A percentile compares a stretch with the other conserved stretches of the same genome.
Evolutionary conservation across 495 filamentous ascomycete genomes (phyloP).

Genomic region (Penicillium argentinense): DNA sequence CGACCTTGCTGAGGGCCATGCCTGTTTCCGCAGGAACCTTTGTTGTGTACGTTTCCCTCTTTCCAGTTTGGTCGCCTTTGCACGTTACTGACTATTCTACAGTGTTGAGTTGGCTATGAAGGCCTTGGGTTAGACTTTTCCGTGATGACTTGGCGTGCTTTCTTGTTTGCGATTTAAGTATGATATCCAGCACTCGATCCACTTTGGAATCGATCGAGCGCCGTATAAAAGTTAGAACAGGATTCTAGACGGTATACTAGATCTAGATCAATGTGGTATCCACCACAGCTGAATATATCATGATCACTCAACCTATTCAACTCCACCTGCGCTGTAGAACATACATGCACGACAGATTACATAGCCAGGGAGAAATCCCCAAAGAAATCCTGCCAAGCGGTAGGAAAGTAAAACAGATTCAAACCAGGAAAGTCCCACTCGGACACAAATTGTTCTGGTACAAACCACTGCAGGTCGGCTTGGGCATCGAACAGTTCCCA

Average conservation of each 20-base stretch:
- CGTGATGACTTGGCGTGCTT: slow-evolving; percentile 16
- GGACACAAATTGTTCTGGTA: slow-evolving; percentile 51
- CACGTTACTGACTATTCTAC: slow-evolving; percentile 11
- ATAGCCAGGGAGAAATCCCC: slow-evolving; percentile 40
- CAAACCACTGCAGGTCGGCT: slow-evolving; percentile 50
- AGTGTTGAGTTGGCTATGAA: slow-evolving; percentile 51
- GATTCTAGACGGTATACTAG: slow-evolving; percentile 14
- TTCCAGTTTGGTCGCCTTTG: background rate
- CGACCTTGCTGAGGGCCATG: slow-evolving; percentile 95
- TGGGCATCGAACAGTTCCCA: slow-evolving; percentile 47
- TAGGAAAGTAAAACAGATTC: slow-evolving; percentile 53
- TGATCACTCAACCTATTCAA: slow-evolving; percentile 6
- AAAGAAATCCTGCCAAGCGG: slow-evolving; percentile 45
- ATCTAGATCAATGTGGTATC: too few relatives aligned
- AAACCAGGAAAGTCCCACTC: slow-evolving; percentile 57
- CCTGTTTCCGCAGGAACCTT: slow-evolving; percentile 97
- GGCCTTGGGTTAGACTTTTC: slow-evolving; percentile 39
- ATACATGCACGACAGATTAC: slow-evolving; percentile 4
- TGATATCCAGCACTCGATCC: slow-evolving; percentile 35
- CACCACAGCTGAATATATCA: slow-evolving; percentile 5
- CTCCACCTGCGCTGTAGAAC: background rate
- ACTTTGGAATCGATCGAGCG: slow-evolving; percentile 15
- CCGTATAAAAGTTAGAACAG: slow-evolving; percentile 24
- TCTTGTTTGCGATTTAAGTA: slow-evolving; percentile 16
- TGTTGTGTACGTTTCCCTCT: slow-evolving; percentile 58